A percentile compares a stretch with the other conserved stretches of the same genome.
Conservation (phyloP, 2,329 filamentous ascomycete genomes). For the Hymenoscyphus repandus region DNA sequence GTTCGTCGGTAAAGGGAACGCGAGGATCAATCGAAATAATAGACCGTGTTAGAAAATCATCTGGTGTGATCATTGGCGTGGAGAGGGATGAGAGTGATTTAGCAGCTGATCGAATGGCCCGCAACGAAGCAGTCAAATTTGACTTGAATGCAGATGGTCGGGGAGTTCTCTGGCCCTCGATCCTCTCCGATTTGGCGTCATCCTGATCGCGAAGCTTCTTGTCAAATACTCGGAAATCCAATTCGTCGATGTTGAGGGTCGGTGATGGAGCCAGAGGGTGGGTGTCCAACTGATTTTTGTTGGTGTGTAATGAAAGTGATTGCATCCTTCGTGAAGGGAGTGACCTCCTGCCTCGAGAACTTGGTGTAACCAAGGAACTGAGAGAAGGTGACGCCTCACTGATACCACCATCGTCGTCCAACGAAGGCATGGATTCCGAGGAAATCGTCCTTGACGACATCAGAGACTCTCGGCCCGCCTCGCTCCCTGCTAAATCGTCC, state of each 20-base stretch:
- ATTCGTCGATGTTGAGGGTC: conserved; percentile 37
- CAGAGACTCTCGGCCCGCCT: conserved; percentile 47
- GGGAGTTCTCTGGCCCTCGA: conserved; percentile 12
- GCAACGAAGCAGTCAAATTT: conserved; percentile 61
- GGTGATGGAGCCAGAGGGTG: conserved; percentile 43
- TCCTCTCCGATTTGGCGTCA: conserved; percentile 7
- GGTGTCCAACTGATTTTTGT: conserved; percentile 38
- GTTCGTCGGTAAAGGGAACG: conserved; percentile 63
- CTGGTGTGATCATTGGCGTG: conserved; percentile 57
- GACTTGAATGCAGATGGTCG: conserved; percentile 55
- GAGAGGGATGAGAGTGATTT: conserved; percentile 59
- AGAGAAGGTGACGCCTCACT: conserved; percentile 29
- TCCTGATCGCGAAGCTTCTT: conserved; percentile 14
- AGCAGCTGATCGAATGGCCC: conserved; percentile 57
- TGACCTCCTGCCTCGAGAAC: conserved; percentile 36
- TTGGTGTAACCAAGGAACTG: conserved; percentile 25
- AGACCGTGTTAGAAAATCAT: conserved; percentile 62
- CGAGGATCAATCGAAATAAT: conserved; percentile 62
- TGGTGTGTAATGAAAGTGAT: conserved; percentile 50
- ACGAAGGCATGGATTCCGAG: conserved; percentile 56
- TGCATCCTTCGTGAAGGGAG: conserved; percentile 45
- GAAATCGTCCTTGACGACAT: conserved; percentile 53
- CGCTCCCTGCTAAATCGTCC: conserved; percentile 42
- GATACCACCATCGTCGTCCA: conserved; percentile 45
- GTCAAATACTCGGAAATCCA: conserved; percentile 46